A percentile compares a stretch with the other conserved stretches of the same genome.
These are phyloP conservation scores for Thermomucor indicae-seudaticae DNA, from an alignment of 371 early-diverging fungal genomes.

Conservation along the genomic window DNA sequence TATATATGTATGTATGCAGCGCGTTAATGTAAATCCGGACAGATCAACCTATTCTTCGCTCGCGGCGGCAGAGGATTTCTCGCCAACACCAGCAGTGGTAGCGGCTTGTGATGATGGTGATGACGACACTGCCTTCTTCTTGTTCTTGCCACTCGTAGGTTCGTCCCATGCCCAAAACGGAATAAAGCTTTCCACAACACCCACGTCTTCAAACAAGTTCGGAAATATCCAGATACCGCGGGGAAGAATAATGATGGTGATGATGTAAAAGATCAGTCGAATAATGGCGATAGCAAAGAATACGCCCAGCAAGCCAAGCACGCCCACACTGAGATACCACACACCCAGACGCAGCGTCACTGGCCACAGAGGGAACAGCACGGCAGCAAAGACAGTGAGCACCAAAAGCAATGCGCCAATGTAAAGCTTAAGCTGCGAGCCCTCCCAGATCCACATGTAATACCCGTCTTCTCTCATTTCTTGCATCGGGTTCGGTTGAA, in stretches of 20 bases:
- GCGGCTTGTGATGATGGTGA: not conserved
- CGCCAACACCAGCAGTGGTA: not conserved
- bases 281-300: conserved; percentile 90
- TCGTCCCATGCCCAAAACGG: conserved; percentile 94
- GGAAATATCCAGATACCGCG: conserved; percentile 99
- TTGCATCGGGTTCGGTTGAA: conserved; percentile 65
- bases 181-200: conserved; percentile 96
- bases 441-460: conserved; percentile 97
- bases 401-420: conserved; percentile 79
- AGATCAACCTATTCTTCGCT: too few species aligned
- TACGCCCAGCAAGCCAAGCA: conserved; percentile 85
- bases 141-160: conserved; percentile 39
- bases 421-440: conserved; percentile 71
- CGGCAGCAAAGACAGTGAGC: conserved; percentile 79
- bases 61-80: not conserved
- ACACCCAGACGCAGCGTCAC: conserved; percentile 74
- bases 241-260: conserved; percentile 71
- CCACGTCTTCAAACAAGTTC: conserved; percentile 98
- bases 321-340: conserved; percentile 88
- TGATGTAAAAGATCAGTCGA: conserved; percentile 85
- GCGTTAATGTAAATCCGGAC: too few species aligned
- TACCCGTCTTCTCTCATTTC: conserved; percentile 78
- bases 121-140: not conserved
- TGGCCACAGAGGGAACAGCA: conserved; percentile 99
- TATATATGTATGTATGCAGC: too few species aligned